Conservation (phyloP, 305 asterid genomes). For the Fraxinus platypoda region DNA sequence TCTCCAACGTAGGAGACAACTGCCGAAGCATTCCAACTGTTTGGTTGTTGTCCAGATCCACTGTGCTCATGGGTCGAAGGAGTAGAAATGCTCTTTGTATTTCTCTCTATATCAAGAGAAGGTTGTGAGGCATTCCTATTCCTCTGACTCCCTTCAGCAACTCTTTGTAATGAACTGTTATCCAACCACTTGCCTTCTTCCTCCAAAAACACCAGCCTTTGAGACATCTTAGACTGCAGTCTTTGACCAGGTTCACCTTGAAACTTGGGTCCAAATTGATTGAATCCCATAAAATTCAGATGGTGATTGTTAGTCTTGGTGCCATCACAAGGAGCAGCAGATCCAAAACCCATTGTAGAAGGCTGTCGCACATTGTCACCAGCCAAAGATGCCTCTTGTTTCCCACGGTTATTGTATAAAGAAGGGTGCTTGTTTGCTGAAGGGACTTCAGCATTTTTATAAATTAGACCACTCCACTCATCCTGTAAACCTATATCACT, state of each 20-base stretch:
- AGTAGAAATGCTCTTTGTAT: constrained; percentile 32
- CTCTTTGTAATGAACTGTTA: constrained; percentile 30
- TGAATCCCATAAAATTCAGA: constrained; percentile 29
- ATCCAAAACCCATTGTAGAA: constrained; percentile 38
- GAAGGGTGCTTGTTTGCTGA: constrained; percentile 42
- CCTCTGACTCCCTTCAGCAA: constrained; percentile 40
- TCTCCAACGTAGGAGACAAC: not conserved
- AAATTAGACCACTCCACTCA: constrained; percentile 60
- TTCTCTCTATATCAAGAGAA: constrained; percentile 42
- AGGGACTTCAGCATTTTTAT: constrained; percentile 43
- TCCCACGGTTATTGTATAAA: constrained; percentile 35
- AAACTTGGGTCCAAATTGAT: constrained; percentile 43
- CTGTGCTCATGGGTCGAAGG: constrained; percentile 36
- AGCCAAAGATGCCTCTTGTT: constrained; percentile 34
- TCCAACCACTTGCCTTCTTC: constrained; percentile 46
- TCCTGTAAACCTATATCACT: constrained; percentile 56
- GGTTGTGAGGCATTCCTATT: constrained; percentile 41
- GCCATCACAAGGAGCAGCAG: constrained; percentile 33
- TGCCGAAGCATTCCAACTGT: constrained; percentile 41
- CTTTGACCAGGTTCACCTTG: constrained; percentile 42
- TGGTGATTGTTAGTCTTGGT: constrained; percentile 24
- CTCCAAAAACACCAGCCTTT: constrained; percentile 39
- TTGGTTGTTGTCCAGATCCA: constrained; percentile 40
- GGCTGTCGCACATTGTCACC: constrained; percentile 36
- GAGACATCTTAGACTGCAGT: constrained; percentile 41